Evolutionary conservation across 2,329 filamentous ascomycete genomes (phyloP), one percentile per base, ranked within the genome.

Genomic region (Talaromyces sp.): DNA sequence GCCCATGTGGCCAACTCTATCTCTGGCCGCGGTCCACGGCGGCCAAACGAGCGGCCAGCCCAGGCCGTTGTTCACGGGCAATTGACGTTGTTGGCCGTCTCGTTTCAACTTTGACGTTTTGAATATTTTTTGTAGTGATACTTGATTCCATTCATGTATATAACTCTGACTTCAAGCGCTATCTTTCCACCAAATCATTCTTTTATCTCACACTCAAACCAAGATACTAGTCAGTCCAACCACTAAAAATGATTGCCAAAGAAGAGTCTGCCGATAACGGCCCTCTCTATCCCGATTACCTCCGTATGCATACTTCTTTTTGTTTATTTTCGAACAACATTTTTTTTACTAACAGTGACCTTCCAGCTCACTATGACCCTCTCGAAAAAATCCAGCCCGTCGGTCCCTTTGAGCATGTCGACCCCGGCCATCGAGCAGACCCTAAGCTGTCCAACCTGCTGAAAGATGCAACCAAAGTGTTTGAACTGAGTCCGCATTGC

Each of bases 361-460:
- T 27, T 33, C 28, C 9, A 57, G 55, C 55, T 5, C 55, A 57
- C 16, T 57, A 57, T 18, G 55, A 57, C 7, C 55, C 55, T 8
- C 16, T 57, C 12, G 55, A 57, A 18, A 57, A 57, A 42, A 57
- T 57, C 23, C 34, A 74, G 1, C 55, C 72, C 73, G 14, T 76
- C 75, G 1, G 71, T 75, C 72, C 73, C 1, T 79, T 80, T 62
- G 73, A 75, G 16, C 78, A 79, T 60, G 61, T 68, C 27, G 78
- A 80, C 44, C 74, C 72, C 34, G 78, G 78, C 10, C 69, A 75
- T 36, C 62, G 72, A 50, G 79, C 78, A 2, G 76, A 81, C 64
- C 75, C 75, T 36, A 70, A 73, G 18, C 80, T 81, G 63, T 68
- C 72, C 9, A 75, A 80, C 64, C 70, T 81, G 1, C 69, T 81